Percentiles rank a stretch among this genome's conserved stretches.
phyloP scores from a whole-genome alignment of 176 grass and related monocot genomes.

The Calamus simplicifolius region DNA sequence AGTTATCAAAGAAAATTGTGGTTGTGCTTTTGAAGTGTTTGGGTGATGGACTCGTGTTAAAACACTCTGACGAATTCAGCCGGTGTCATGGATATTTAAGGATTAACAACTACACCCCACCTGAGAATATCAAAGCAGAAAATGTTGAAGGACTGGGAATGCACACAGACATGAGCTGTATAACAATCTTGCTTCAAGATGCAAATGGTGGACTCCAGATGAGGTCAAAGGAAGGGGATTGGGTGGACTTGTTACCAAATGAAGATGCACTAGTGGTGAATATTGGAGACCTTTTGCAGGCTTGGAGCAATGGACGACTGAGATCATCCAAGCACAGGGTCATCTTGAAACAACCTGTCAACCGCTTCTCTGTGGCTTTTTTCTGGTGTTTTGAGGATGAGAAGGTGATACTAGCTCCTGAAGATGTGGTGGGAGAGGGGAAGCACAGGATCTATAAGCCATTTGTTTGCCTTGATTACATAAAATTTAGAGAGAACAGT shows the following conservation, averaged over 20 bases:
- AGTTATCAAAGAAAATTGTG: slow-evolving; percentile 1
- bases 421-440: slow-evolving; percentile 4
- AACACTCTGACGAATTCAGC: slow-evolving; percentile 3
- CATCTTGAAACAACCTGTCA: neutral
- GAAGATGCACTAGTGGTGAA: neutral
- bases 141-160: slow-evolving; percentile 8
- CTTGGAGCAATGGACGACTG: slow-evolving; percentile 3
- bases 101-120: slow-evolving; percentile 9
- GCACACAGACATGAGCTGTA: slow-evolving; percentile 18
- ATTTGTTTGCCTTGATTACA: slow-evolving; percentile 9
- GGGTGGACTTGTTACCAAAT: neutral
- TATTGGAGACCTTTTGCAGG: slow-evolving; percentile 11
- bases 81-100: slow-evolving; percentile 5
- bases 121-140: neutral
- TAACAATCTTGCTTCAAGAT: slow-evolving; percentile 5
- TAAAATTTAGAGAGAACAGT: neutral
- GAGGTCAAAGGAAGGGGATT: neutral
- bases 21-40: slow-evolving; percentile 3
- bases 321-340: slow-evolving; percentile 1
- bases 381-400: slow-evolving; percentile 13
- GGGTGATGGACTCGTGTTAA: neutral
- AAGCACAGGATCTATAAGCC: neutral
- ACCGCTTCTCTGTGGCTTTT: neutral
- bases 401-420: slow-evolving; percentile 1
- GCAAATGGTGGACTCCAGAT: neutral